Conservation (phyloP, 495 filamentous ascomycete species). For the Penicillium pancosmium region DNA sequence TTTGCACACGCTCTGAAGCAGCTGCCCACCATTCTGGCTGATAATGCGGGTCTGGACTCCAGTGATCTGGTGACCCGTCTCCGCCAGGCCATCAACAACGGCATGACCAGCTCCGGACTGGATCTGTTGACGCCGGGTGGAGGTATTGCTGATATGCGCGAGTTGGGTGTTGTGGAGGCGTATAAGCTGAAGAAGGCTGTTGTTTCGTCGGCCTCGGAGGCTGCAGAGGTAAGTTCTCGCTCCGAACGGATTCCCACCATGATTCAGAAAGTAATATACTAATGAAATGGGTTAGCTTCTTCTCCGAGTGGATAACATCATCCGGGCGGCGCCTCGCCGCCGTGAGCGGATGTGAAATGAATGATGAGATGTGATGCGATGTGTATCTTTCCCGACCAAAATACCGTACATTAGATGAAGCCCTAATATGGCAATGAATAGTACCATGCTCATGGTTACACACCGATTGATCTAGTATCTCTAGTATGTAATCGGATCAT, state of each 20-base stretch:
- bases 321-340: slow-evolving; percentile 73
- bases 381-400: slow-evolving; percentile 16
- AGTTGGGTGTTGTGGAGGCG: slow-evolving; percentile 95
- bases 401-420: slow-evolving; percentile 17
- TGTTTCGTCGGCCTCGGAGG: slow-evolving; percentile 91
- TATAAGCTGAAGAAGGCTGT: slow-evolving; percentile 98
- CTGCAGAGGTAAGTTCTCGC: slow-evolving; percentile 75
- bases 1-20: slow-evolving; percentile 90
- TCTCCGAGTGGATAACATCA: slow-evolving; percentile 85
- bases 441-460: background rate
- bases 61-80: slow-evolving; percentile 91
- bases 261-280: background rate
- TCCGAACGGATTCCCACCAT: background rate
- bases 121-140: slow-evolving; percentile 90
- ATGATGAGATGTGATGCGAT: slow-evolving; percentile 25
- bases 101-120: slow-evolving; percentile 86
- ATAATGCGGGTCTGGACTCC: slow-evolving; percentile 95
- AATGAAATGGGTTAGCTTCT: slow-evolving; percentile 56
- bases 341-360: slow-evolving; percentile 68
- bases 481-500: background rate
- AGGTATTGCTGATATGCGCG: slow-evolving; percentile 93
- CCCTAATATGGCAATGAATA: slow-evolving; percentile 14
- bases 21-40: slow-evolving; percentile 93
- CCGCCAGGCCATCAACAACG: slow-evolving; percentile 90
- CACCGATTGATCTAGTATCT: slow-evolving; percentile 6